Evolutionary conservation across 148 eudicot genomes (phyloP).

Genomic region (Persicaria maculosa): DNA sequence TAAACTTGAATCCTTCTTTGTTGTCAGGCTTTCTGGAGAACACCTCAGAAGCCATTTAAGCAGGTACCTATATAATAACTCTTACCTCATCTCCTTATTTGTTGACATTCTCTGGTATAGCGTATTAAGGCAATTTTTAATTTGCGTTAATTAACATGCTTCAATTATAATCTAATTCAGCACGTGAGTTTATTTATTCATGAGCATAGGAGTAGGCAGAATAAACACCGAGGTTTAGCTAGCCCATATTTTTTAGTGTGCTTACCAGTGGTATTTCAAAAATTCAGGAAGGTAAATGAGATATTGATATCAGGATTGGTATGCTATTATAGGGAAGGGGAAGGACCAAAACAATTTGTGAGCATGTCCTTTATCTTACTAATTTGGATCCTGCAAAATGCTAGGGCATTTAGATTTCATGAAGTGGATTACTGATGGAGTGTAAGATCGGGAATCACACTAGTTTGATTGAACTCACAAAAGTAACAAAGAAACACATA

Average conservation of each 20-base stretch:
- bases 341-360: too few species aligned
- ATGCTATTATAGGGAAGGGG: background rate
- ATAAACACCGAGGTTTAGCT: background rate
- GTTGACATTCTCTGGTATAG: background rate
- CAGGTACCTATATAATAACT: constrained; percentile 43
- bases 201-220: background rate
- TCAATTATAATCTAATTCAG: too few species aligned
- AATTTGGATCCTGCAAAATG: background rate
- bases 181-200: background rate
- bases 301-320: background rate
- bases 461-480: too few species aligned
- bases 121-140: background rate
- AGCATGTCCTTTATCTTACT: background rate
- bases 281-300: background rate
- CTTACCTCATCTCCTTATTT: background rate
- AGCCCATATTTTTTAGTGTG: background rate
- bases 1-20: constrained; percentile 11
- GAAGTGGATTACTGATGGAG: background rate
- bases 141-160: background rate
- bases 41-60: constrained; percentile 88
- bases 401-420: background rate
- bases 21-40: constrained; percentile 96
- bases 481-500: too few species aligned
- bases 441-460: background rate
- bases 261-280: background rate